Percentiles rank a stretch among this genome's conserved stretches.
Conservation (phyloP, 2,329 filamentous ascomycete genomes). For the Diaporthe eres region DNA sequence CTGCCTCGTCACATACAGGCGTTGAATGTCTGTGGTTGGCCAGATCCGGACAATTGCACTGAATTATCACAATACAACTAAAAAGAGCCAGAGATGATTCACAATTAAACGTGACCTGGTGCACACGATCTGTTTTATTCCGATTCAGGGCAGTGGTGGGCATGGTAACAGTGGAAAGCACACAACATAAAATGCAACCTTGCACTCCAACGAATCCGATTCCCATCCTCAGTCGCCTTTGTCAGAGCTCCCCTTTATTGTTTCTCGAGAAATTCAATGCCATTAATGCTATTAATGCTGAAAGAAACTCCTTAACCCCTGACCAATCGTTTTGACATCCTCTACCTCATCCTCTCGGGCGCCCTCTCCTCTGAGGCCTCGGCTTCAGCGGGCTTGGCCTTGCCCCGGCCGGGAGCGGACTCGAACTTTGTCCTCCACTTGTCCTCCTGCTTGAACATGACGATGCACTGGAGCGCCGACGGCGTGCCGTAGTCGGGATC, state of each 20-base stretch:
- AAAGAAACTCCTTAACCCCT: not conserved
- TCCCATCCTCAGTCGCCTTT: rapidly evolving
- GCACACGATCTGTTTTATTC: not conserved
- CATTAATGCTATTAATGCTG: slow-evolving; percentile 8
- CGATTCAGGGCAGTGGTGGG: not conserved
- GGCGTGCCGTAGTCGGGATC: slow-evolving; percentile 68
- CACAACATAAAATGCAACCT: not conserved
- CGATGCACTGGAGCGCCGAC: slow-evolving; percentile 63
- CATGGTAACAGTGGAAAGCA: not conserved
- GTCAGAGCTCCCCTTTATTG: not conserved
- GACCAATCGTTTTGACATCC: not conserved
- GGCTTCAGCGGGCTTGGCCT: slow-evolving; percentile 47
- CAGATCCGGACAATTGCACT: not conserved
- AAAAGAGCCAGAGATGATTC: not conserved
- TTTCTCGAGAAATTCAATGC: not conserved
- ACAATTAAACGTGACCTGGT: too few species aligned
- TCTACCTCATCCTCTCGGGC: slow-evolving; percentile 25
- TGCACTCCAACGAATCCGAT: not conserved
- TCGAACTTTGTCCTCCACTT: slow-evolving; percentile 66
- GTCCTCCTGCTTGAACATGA: slow-evolving; percentile 67
- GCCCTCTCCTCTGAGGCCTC: slow-evolving; percentile 11
- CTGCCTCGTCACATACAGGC: not conserved
- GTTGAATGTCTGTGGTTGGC: not conserved
- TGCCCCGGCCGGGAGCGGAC: slow-evolving; percentile 62
- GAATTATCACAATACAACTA: not conserved